Base-by-base conservation (phyloP, 2,329 filamentous ascomycete species). In the Rutstroemia sp. region DNA sequence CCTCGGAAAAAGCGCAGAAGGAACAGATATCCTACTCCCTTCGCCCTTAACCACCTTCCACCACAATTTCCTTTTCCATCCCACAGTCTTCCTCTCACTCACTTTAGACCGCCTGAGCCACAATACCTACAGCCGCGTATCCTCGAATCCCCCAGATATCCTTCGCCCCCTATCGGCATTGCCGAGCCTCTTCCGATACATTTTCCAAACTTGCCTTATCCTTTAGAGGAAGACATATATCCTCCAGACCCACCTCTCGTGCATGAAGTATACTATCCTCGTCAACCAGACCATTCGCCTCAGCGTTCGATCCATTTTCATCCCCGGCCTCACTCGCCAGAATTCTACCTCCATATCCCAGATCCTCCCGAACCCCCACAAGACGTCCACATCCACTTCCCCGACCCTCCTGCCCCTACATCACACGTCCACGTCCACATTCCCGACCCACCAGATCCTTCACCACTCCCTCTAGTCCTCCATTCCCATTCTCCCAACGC, bases 1-100 rank as follows among this genome's bases (percentile, higher is more conserved):
- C 47, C 53, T n/a, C 46, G 53, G 36, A 51, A 40, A 55, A 42
- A 23, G 25, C 47, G 40, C 4, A 34, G 47, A 7, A 55, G 27
- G 27, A 30, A 55, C 9, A 17, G 25, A 23, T 55, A 55, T 44
- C 39, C 14, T 30, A 51, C 27, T 1, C 38, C 34, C 42, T 30
- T 2, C 27, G 46, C 10, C 6, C 46, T 16, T 10, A 12, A 34
- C 10, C 14, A n/a, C 19, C 45, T 46, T 2, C 45, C 12, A 21
- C 52, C 16, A 39, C 34, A 23, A 21, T 34, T 49, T 21, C 52
- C 52, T 1, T 17, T 54, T 21, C 44, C 44, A 38, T 48, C 4
- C 1, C 30, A 12, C 8, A 9, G n/a, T 42, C 39, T 19, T 9
- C 17, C 39, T n/a, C 17, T 42, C 4, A 19, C 17, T 5, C 14